Conservation (phyloP, 2,329 filamentous ascomycete genomes). For the Pseudogymnoascus sp. region DNA sequence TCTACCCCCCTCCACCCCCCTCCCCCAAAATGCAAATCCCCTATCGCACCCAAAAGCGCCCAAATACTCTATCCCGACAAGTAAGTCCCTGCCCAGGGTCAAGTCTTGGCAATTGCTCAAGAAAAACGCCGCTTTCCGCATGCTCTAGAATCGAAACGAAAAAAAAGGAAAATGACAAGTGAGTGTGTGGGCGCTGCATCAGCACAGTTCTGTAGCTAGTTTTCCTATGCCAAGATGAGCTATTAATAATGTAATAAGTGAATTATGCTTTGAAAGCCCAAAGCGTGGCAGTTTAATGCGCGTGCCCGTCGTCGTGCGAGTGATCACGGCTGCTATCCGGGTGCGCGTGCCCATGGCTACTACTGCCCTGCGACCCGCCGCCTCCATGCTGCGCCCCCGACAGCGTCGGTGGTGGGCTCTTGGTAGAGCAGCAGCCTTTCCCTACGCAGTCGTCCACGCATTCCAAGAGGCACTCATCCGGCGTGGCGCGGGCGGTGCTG, state of each 20-base stretch:
- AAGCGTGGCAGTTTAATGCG: background rate
- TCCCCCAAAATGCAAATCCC: background rate
- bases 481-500: constrained; percentile 12
- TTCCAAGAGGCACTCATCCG: constrained; percentile 26
- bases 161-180: background rate
- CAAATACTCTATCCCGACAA: background rate
- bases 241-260: background rate
- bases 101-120: background rate
- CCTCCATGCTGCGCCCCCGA: background rate
- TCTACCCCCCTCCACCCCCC: background rate
- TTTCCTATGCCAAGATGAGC: background rate
- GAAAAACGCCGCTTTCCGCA: background rate
- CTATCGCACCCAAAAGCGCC: background rate
- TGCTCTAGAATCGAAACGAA: background rate
- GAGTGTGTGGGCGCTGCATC: background rate
- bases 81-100: background rate
- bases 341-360: constrained; percentile 2
- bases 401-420: constrained; percentile 10
- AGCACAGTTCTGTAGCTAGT: background rate
- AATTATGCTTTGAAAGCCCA: background rate
- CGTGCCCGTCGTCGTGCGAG: constrained; percentile 3
- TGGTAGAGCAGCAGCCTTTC: constrained; percentile 25
- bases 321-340: background rate
- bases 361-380: background rate
- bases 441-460: constrained; percentile 29